phyloP scores from a whole-genome alignment of 78 protist genomes.

The Emiliania huxleyi region DNA sequence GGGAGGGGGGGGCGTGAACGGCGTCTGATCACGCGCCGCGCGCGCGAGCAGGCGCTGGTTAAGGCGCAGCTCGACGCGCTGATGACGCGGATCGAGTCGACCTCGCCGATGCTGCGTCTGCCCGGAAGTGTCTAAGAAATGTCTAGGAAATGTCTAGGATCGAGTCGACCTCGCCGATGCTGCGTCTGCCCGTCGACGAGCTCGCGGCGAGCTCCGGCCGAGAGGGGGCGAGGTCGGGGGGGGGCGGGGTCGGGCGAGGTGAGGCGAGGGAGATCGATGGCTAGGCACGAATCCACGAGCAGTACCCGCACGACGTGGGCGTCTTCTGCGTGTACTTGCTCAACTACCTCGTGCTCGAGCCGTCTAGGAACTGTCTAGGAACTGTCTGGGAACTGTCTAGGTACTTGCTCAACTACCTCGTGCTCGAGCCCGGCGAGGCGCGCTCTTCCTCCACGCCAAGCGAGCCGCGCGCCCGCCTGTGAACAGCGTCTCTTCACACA shows the following conservation, averaged over 20 bases:
- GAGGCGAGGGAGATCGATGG: too few species aligned
- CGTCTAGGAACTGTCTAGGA: too few species aligned
- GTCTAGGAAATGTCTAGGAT: not conserved
- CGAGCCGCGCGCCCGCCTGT: conserved; percentile 93
- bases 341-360: conserved; percentile 58
- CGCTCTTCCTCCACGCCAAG: conserved; percentile 87
- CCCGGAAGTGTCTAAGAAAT: too few species aligned
- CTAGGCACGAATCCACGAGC: conserved; percentile 16
- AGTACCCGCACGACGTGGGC: conserved; percentile 92
- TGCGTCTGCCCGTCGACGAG: too few species aligned
- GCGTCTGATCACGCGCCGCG: too few species aligned
- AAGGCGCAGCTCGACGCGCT: not conserved
- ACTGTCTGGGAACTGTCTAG: too few species aligned
- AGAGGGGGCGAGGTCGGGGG: too few species aligned
- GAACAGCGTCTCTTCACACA: too few species aligned
- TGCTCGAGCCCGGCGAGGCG: conserved; percentile 66
- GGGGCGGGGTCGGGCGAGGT: too few species aligned
- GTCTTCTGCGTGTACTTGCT: conserved; percentile 84
- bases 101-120: not conserved
- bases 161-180: not conserved
- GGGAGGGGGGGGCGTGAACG: too few species aligned
- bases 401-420: conserved; percentile 81
- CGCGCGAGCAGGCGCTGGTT: not conserved
- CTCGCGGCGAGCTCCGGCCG: too few species aligned
- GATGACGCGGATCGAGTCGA: not conserved